Evolutionary conservation across 2,329 filamentous ascomycete species (phyloP), one percentile per base, ranked within the genome.

Genomic region (Talaromyces sp.): DNA sequence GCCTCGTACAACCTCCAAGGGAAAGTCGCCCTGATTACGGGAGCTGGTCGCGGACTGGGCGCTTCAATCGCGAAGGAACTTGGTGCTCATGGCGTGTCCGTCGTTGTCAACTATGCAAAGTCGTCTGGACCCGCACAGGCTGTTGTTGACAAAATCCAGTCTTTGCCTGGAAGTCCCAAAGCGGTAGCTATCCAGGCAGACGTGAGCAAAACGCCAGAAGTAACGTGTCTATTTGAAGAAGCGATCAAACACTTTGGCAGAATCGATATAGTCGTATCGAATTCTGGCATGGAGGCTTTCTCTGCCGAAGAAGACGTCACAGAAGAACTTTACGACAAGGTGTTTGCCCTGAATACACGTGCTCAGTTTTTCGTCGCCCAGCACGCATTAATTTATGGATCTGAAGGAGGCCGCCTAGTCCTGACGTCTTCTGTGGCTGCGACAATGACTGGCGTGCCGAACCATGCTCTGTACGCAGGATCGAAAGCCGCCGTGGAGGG

Each of bases 401-500:
- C 86, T 70, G 79, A 84, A 52, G 86, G 88, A 61, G 89, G 89
- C 32, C 82, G 89, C 53, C 83, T 93, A 66, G 88, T 91, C 73
- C 80, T 91, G 64, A 91, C 89, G 85, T 85, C 82, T 38, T 88
- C 83, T 62, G 90, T 90, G 73, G 74, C 87, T 72, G 74, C 88
- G 78, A 88, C 75, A 61, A 83, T 85, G 72, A 32, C 29, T 21
- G 87, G 83, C 56, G 86, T 91, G 17, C 86, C 86, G 63, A 84
- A 86, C 70, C 89, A 91, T 73, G 82, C 86, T 10, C 81, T 91
- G 54, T 91, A 91, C 80, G 89, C 88, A 19, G 88, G 85, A 14
- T 86, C 82, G 73, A 92, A 91, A 81, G 89, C 88, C 67, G 85
- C 89, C 41, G 87, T 91, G 62, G 89, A 91, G 75, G 87, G 87